Evolutionary conservation across 768 basidiomycete genomes (phyloP), one percentile per base, ranked within the genome.

Genomic region (Amanita rubescens): DNA sequence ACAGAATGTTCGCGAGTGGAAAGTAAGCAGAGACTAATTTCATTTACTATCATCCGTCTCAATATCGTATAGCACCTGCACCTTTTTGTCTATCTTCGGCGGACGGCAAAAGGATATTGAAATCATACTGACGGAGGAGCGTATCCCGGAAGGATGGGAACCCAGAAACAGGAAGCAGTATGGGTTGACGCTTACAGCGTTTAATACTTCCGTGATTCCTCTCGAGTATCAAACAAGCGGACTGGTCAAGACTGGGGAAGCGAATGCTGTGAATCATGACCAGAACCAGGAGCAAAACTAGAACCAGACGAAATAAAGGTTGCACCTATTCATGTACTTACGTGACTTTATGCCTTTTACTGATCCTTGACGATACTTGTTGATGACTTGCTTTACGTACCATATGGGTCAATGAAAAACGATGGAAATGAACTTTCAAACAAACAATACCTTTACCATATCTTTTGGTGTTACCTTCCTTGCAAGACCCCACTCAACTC

Each of bases 131-230:
- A 63, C 71, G 7, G 84, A 91, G 41, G 88, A 91, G 58, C 77
- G 86, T 15, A 61, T 91, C 30, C 82, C 84, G 0, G 74, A 84
- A 0, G 80, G 80, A n/a, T 90, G 86, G 85, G 85, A 89, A 62
- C 74, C 87, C 0, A 69, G 76, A 12, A 65, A 80, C 30, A 71
- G 75, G 15, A 67, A 73, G 35, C 77, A 68, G 1, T 68, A 74
- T 51, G 87, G 88, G 0, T 64, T 89, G 33, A 87, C 87, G 0
- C 67, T 90, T 6, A 43, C 68, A 11, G 63, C 65, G 6, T 79
- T 87, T 69, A 85, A 89, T 60, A 42, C 37, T 2, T 74, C 74
- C 0, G 75, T 74, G 9, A 34, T 71, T 7, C 68, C 66, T 55
- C 67, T 80, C 34, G 78, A 75, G 59, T 52, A 59, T 0, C 69